Evolutionary conservation across 192 early-diverging fungal species (phyloP).

Genomic region (Podila epigama): DNA sequence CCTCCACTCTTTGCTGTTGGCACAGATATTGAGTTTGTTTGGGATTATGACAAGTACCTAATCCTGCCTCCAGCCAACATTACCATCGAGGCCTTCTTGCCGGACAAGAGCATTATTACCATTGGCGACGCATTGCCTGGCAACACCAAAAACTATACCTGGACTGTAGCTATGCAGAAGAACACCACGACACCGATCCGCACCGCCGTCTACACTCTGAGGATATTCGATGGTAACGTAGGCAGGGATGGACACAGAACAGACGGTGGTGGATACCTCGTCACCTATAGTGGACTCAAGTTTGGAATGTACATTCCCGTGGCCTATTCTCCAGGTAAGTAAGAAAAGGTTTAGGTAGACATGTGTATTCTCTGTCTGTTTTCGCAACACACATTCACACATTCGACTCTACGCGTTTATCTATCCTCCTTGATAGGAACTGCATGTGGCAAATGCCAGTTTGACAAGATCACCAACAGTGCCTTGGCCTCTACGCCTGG

Average conservation of each 20-base stretch:
- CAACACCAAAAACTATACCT: slow-evolving; percentile 33
- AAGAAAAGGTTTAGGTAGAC: slow-evolving; percentile 18
- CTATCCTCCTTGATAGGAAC: slow-evolving; percentile 13
- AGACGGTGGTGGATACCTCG: slow-evolving; percentile 14
- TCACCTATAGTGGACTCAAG: slow-evolving; percentile 13
- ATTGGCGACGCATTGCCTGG: slow-evolving; percentile 30
- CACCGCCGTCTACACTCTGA: slow-evolving; percentile 14
- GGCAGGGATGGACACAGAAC: background rate
- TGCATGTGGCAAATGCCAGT: slow-evolving; percentile 23
- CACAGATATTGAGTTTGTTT: slow-evolving; percentile 13
- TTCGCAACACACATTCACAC: background rate
- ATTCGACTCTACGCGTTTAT: background rate
- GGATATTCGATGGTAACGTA: slow-evolving; percentile 18
- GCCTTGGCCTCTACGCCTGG: background rate
- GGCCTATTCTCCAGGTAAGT: slow-evolving; percentile 9
- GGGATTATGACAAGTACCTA: slow-evolving; percentile 23
- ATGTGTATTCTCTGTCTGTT: background rate
- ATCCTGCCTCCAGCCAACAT: slow-evolving; percentile 15
- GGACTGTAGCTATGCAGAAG: slow-evolving; percentile 21
- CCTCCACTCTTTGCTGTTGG: slow-evolving; percentile 32
- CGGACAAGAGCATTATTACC: slow-evolving; percentile 11
- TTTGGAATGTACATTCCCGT: slow-evolving; percentile 22
- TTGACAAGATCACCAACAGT: slow-evolving; percentile 16
- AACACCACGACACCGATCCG: slow-evolving; percentile 15
- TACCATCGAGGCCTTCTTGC: slow-evolving; percentile 25